Base-by-base conservation (phyloP, 495 filamentous ascomycete species). In the Echria macrotheca region DNA sequence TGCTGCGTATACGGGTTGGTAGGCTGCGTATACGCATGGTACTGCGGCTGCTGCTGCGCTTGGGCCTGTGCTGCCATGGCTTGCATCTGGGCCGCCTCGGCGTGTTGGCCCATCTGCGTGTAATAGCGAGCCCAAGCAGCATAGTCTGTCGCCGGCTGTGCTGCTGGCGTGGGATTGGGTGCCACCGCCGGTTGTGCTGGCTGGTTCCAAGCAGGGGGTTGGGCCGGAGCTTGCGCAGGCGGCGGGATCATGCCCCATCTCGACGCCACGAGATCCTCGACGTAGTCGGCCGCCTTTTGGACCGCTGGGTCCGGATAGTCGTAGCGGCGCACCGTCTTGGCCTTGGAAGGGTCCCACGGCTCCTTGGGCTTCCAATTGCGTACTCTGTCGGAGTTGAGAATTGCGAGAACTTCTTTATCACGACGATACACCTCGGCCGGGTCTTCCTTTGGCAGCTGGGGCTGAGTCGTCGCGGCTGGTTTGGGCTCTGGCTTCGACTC, bases 321-420 rank as follows among this genome's bases (percentile, higher is more conserved):
- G n/a, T 64, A 53, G 2, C 58, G 61, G 4, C 63, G 49, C 12
- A 57, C 37, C 14, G 57, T 59, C 57, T 44, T 63, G 15, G 50
- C 53, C 5, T 53, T 35, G 0, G 48, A 35, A 1, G 65, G 53
- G 15, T 72, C 58, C 35, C 61, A 60, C 0, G 61, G 65, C 23
- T 68, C 57, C 0, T 39, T 51, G 17, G 63, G 55, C 23, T 55
- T 47, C 44, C 61, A 75, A 36, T 63, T 57, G 43, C 59, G 68
- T 15, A 54, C 56, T 24, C 57, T 57, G 12, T 69, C 63, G 1
- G 70, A 72, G 6, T 28, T 43, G 3, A 75, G 57, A 2, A 70
- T 53, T 14, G 52, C 40, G 6, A 56, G 42, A 7, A 66, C 62
- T 4, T 61, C 38, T 19, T 61, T 55, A 32, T 65, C 60, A 7